Evolutionary conservation across 305 asterid species (phyloP), one percentile per base, ranked within the genome.

Genomic region (Plantago coronopus): DNA sequence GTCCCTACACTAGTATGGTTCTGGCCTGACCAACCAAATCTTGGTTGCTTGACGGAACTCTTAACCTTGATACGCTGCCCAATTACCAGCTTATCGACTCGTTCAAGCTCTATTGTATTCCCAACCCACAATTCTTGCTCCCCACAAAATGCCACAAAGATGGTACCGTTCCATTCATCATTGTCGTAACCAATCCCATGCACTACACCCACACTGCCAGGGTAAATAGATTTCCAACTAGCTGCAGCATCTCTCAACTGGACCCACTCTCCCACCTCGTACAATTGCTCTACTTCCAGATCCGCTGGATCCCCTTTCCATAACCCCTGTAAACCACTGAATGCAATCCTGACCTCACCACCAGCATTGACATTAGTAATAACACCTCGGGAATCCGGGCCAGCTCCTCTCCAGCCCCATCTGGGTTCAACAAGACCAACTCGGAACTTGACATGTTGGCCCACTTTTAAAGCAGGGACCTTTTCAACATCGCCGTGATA

Each of bases 371-470:
- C 87, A 23, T 79, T 68, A 54, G 88, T 79, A 57, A 89, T 73
- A 63, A 89, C 85, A 48, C 98, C 98, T 37, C 81, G 84, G 45
- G 91, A 84, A 73, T 78, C 72, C 17, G 76, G 68, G 57, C 66
- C 79, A 19, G 96, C 76, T 18, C 96, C 96, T 80, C 97, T 79
- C 98, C 98, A 93, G 56, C 98, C 96, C 98, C 98, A 93, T 68
- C 96, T 74, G 22, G 98, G 98, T 72, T 93, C 98, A 58, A 66
- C 73, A 25, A 89, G 67, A 47, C 96, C 97, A 61, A 49, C 63
- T 54, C 89, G 84, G 63, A 93, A 93, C 70, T 74, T 83, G 61
- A 93, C 80, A 64, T 80, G 94, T 76, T 93, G 98, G 48, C 98
- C 98, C 65, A 93, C 79, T 79, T 71, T 84, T 57, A 78, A 83